phyloP scores from a whole-genome alignment of 768 basidiomycete genomes.

The Leccinum pellstonianum region DNA sequence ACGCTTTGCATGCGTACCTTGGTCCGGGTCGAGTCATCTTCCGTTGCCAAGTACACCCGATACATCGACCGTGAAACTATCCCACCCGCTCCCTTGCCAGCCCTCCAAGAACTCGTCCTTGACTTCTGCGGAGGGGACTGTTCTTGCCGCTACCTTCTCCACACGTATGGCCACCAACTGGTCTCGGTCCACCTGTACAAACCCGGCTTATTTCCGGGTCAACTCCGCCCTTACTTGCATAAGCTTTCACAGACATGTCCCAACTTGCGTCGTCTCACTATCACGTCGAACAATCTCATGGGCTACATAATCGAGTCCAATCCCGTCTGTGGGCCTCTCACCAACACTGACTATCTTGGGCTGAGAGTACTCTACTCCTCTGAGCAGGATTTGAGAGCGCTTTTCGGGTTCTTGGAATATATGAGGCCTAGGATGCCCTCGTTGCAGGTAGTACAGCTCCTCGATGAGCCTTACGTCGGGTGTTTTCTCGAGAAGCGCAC shows the following conservation, averaged over 20 bases:
- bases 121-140: no score
- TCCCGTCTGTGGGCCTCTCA: not conserved
- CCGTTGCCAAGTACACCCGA: no score
- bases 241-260: not conserved
- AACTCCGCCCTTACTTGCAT: no score
- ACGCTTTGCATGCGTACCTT: no score
- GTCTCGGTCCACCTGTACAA: no score
- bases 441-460: slow-evolving; percentile 23
- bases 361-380: not conserved
- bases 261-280: not conserved
- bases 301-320: not conserved
- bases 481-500: slow-evolving; percentile 20
- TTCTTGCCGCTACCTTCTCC: no score
- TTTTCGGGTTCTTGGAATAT: slow-evolving; percentile 15
- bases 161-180: no score
- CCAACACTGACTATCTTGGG: not conserved
- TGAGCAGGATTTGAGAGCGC: not conserved
- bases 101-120: no score
- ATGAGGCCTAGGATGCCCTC: slow-evolving; percentile 16
- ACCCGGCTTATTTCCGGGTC: no score
- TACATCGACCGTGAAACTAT: no score
- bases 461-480: slow-evolving; percentile 14
- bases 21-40: no score
- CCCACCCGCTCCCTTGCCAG: no score
- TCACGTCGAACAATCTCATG: not conserved